phyloP scores from a whole-genome alignment of 2,329 filamentous ascomycete species.

The Xylariales sp. region DNA sequence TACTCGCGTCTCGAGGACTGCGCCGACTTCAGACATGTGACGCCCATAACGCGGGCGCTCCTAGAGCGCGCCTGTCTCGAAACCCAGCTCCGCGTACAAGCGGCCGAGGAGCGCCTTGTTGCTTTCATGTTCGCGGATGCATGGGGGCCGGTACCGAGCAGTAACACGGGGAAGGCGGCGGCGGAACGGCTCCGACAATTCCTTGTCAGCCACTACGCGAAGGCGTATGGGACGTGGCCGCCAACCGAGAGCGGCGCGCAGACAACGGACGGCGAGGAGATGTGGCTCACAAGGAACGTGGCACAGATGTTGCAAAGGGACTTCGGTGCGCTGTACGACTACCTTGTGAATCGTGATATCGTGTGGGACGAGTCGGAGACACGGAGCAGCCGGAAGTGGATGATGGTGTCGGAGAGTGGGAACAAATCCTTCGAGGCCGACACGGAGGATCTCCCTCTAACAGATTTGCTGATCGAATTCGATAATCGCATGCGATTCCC shows the following conservation, averaged over 20 bases:
- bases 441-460: constrained; percentile 68
- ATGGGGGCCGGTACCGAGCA: constrained; percentile 59
- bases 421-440: constrained; percentile 63
- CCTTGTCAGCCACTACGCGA: constrained; percentile 67
- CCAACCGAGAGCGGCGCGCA: constrained; percentile 52
- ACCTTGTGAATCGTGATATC: constrained; percentile 74
- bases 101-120: constrained; percentile 70
- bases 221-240: constrained; percentile 71
- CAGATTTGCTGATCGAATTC: constrained; percentile 73
- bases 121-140: constrained; percentile 71
- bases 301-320: constrained; percentile 70
- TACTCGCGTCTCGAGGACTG: constrained; percentile 63
- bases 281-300: constrained; percentile 71
- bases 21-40: constrained; percentile 68
- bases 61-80: constrained; percentile 71
- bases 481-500: constrained; percentile 72
- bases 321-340: constrained; percentile 77
- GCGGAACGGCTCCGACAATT: constrained; percentile 72
- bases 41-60: constrained; percentile 71
- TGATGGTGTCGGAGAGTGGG: constrained; percentile 64
- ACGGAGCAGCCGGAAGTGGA: constrained; percentile 71
- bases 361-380: constrained; percentile 73
- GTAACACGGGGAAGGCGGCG: constrained; percentile 61
- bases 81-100: constrained; percentile 70
- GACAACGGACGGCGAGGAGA: constrained; percentile 56